Conservation (phyloP, 2,329 filamentous ascomycete genomes). For the Tolypocladium sp. region DNA sequence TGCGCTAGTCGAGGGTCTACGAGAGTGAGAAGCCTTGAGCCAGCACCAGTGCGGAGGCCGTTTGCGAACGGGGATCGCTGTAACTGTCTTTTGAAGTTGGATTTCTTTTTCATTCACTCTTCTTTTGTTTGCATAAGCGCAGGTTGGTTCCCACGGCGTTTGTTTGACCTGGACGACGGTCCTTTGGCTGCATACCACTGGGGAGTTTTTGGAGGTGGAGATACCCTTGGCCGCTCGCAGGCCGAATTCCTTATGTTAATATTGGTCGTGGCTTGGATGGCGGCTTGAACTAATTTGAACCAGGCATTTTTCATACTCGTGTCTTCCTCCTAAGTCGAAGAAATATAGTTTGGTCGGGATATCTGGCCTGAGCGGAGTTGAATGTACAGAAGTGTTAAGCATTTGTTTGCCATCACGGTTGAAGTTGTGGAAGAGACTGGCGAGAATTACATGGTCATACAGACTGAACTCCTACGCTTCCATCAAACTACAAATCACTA, state of each 20-base stretch:
- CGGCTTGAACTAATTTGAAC: not conserved
- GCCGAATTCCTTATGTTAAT: not conserved
- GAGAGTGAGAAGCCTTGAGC: slow-evolving; percentile 12
- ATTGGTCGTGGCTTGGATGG: slow-evolving; percentile 5
- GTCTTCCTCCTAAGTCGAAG: not conserved
- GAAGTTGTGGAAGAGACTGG: no score
- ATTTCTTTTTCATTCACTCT: not conserved
- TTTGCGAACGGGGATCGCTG: not conserved
- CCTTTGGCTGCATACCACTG: not conserved
- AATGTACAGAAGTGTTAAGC: not conserved
- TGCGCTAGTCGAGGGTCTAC: slow-evolving; percentile 50
- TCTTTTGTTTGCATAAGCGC: not conserved
- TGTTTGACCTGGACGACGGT: not conserved
- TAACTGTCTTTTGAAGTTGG: not conserved
- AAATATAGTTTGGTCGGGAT: not conserved
- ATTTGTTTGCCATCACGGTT: not conserved
- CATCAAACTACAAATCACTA: no score
- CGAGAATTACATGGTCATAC: no score
- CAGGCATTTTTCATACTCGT: not conserved
- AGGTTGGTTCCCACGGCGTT: not conserved
- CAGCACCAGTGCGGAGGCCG: not conserved
- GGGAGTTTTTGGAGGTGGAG: not conserved
- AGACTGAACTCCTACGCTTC: no score
- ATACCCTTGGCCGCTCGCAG: not conserved
- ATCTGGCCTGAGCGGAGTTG: not conserved